Base-by-base conservation (phyloP, 2,329 filamentous ascomycete species). In the Aspergillus amoenus region DNA sequence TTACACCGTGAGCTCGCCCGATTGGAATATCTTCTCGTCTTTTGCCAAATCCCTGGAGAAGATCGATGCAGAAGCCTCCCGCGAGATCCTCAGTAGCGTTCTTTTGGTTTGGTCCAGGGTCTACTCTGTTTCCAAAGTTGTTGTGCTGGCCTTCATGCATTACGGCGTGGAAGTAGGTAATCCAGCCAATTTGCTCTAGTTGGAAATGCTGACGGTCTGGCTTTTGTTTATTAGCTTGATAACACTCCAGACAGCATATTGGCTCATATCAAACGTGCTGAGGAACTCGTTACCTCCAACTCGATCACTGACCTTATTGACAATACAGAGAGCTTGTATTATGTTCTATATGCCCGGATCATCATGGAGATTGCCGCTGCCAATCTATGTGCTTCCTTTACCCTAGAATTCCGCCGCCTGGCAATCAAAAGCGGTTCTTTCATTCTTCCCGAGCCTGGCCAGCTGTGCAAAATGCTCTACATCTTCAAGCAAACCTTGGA, bases 281-380 rank as follows among this genome's bases (percentile, higher is more conserved):
- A 77, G 53, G 48, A 59, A 21, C 52, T 69, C 15, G 56, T 75
- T 18, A 60, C 55, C 21, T 65, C 66, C n/a, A 56, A 66, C 4
- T 68, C 67, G 5, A 61, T 72, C 15, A 45, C 57, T 21, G 58
- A 63, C 5, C 63, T 77, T n/a, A 68, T 76, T 44, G 63, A 68
- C n/a, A 66, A 63, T 12, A 62, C 68, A 17, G 73, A 76, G 50
- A 70, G 70, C 24, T 63, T 77, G 7, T 77, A 68, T 52, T 75
- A 76, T 52, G 64, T 68, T 11, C 52, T 75, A 22, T 74, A 73
- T 52, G 64, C 74, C 2, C 66, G 73, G 34, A 46, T 77, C 6
- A 64, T 70, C n/a, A 66, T 72, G 43, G 75, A 77, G 51, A 69
- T 76, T 37, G 67, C 66, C 5, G 70, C 64, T 17, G 64, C 73